Evolutionary conservation across 345 rosid species (phyloP).

Genomic region (Brassica napus): DNA sequence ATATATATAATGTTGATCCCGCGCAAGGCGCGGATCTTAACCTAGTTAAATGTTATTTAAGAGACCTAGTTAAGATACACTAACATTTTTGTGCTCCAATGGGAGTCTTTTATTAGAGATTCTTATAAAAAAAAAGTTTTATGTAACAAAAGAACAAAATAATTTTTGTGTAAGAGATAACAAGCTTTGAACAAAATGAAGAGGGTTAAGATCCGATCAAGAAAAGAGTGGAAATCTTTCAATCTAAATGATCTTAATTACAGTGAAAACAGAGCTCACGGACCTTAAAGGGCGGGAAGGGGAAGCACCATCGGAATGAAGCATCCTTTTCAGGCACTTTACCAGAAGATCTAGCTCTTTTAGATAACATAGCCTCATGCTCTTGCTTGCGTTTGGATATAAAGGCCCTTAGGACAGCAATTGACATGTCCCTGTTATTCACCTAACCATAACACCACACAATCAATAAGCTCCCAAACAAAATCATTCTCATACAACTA

Average conservation of each 20-base stretch:
- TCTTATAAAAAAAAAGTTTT: too few relatives aligned
- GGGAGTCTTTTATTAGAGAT: too few relatives aligned
- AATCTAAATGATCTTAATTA: neutral
- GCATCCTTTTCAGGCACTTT: conserved; percentile 51
- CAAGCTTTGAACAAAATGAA: neutral
- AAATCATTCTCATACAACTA: neutral
- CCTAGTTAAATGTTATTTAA: too few relatives aligned
- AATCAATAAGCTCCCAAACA: conserved; percentile 12
- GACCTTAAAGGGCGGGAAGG: conserved; percentile 63
- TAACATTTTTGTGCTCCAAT: too few relatives aligned
- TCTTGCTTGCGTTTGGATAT: conserved; percentile 71
- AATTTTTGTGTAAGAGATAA: neutral
- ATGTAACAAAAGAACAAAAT: too few relatives aligned
- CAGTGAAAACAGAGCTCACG: neutral
- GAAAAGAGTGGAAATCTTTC: neutral
- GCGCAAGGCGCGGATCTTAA: too few relatives aligned
- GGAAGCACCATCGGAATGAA: conserved; percentile 62
- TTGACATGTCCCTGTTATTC: conserved; percentile 88
- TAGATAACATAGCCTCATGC: conserved; percentile 66
- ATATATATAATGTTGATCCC: too few relatives aligned
- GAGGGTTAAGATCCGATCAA: neutral
- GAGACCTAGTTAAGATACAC: too few relatives aligned
- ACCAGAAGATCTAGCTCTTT: conserved; percentile 54
- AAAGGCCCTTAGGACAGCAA: conserved; percentile 88
- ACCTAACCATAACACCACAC: conserved; percentile 52